phyloP scores from a whole-genome alignment of 306 rosid species.

The Styphnolobium japonicum region DNA sequence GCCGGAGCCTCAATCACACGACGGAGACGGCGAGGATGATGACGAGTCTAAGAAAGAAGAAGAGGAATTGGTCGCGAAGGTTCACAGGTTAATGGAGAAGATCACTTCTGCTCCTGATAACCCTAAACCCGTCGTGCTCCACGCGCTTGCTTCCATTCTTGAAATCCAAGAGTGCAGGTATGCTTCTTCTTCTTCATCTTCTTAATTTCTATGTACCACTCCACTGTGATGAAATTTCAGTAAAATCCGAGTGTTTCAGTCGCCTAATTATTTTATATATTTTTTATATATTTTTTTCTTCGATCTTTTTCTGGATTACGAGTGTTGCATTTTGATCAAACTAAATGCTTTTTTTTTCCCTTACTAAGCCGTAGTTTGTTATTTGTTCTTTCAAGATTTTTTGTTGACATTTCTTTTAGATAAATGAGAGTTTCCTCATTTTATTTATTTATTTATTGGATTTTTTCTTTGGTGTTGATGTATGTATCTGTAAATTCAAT shows the following conservation, averaged over 20 bases:
- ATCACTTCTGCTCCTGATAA: constrained; percentile 68
- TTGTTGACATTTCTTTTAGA: neutral
- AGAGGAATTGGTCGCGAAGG: constrained; percentile 69
- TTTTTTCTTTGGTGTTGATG: too few relatives aligned
- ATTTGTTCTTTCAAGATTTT: neutral
- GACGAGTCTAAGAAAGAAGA: constrained; percentile 74
- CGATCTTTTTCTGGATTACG: too few relatives aligned
- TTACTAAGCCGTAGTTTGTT: neutral
- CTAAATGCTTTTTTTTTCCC: neutral
- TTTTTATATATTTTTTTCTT: too few relatives aligned
- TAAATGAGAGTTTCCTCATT: too few relatives aligned
- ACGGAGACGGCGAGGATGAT: neutral
- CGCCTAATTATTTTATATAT: too few relatives aligned
- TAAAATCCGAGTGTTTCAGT: too few relatives aligned
- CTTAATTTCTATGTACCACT: too few relatives aligned
- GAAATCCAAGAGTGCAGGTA: constrained; percentile 80
- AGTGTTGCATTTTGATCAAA: neutral
- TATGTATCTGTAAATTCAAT: too few relatives aligned
- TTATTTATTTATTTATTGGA: too few relatives aligned
- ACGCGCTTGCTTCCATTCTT: constrained; percentile 83
- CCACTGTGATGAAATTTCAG: too few relatives aligned
- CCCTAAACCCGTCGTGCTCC: constrained; percentile 75
- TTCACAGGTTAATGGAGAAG: constrained; percentile 78
- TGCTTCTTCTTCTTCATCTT: neutral
- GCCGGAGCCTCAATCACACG: neutral